Base-by-base conservation (phyloP, 1,284 basidiomycete species). In the Agaricales sp. region DNA sequence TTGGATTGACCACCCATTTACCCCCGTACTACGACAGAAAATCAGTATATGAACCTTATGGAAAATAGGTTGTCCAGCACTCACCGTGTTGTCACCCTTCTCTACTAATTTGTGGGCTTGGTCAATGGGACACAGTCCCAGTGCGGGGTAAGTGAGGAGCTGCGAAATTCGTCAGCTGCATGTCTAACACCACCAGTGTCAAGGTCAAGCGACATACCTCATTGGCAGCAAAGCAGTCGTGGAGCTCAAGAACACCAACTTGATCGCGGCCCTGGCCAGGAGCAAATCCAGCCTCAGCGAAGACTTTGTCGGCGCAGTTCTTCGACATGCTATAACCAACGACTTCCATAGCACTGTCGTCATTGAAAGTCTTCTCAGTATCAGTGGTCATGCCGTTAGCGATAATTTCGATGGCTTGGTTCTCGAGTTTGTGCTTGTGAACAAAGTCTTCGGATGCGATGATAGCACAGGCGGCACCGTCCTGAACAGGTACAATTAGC, bases 1-100 rank as follows among this genome's bases (percentile, higher is more conserved):
- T 85, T 0, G 91, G 88, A 59, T 93, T 93, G 46, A 93, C 66
- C n/a, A 92, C 87, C 54, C 78, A 92, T 63, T 90, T 89, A 12
- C 89, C 89, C 23, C 87, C 87, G 53, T 88, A 89, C 78, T 86
- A 26, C 51, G 20, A 58, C 49, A n/a, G 45, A 45, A 52, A 43
- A 37, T 13, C 16, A 13, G 16, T 20, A 46, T 45, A 48, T 20
- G 16, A 3, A 43, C 11, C n/a, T n/a, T n/a, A n/a, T n/a, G n/a
- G n/a, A n/a, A n/a, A n/a, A n/a, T n/a, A n/a, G n/a, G n/a, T n/a
- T n/a, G n/a, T 16, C 50, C 45, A 2, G 4, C 3, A 52, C 72
- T 57, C 51, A 86, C 84, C n/a, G 90, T 92, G 59, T 88, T 91
- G 60, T 92, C 86, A 0, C 82, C 81, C 3, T 72, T 67, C 46